Conservation (phyloP, 768 basidiomycete species). For the Trametopsis cervina region DNA sequence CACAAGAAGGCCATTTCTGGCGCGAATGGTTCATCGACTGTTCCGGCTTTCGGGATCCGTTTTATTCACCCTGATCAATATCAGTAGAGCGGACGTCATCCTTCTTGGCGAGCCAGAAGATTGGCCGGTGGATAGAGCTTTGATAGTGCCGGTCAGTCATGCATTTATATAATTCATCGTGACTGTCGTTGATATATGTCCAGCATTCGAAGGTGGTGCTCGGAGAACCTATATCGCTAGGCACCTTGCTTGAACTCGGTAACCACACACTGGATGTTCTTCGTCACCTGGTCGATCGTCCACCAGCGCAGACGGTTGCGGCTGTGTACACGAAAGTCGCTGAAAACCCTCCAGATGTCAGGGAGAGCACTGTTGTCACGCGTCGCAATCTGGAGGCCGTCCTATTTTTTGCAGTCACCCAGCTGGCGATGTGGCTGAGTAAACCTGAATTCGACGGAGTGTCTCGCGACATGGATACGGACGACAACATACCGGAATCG, state of each 20-base stretch:
- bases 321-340: slow-evolving; percentile 24
- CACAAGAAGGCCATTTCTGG: slow-evolving; percentile 63
- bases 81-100: slow-evolving; percentile 64
- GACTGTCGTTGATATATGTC: slow-evolving; percentile 7
- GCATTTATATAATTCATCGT: background rate
- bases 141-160: slow-evolving; percentile 63
- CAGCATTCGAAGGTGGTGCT: slow-evolving; percentile 84
- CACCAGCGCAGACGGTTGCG: slow-evolving; percentile 48
- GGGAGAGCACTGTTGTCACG: slow-evolving; percentile 48
- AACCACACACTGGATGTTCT: slow-evolving; percentile 73
- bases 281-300: slow-evolving; percentile 55
- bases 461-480: slow-evolving; percentile 37
- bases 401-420: slow-evolving; percentile 65
- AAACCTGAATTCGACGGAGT: slow-evolving; percentile 59
- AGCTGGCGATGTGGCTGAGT: slow-evolving; percentile 72
- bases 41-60: slow-evolving; percentile 67
- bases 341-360: slow-evolving; percentile 44
- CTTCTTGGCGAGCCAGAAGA: slow-evolving; percentile 60
- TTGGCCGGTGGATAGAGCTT: slow-evolving; percentile 62
- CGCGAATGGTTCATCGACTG: slow-evolving; percentile 64
- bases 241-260: slow-evolving; percentile 81
- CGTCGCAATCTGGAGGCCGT: slow-evolving; percentile 62
- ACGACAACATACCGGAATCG: slow-evolving; percentile 23
- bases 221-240: slow-evolving; percentile 76
- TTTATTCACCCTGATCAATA: slow-evolving; percentile 58